Conservation (phyloP, 139 green algal genomes). For the Dunaliella primolecta region DNA sequence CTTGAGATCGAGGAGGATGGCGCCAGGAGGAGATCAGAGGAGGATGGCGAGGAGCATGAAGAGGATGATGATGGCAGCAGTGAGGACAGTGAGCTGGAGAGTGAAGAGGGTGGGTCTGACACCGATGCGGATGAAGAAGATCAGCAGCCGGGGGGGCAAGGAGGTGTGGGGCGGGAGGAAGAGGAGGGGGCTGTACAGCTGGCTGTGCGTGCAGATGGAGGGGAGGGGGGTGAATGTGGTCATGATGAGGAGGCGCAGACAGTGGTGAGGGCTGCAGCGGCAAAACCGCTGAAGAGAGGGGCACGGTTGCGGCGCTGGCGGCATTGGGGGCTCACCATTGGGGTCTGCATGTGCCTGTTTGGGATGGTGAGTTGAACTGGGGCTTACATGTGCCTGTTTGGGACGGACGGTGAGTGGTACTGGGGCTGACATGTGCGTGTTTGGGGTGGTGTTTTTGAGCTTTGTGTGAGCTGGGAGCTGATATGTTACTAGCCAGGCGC, state of each 20-base stretch:
- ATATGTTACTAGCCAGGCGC: too few relatives aligned
- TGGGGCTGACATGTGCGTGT: too few relatives aligned
- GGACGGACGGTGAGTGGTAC: too few relatives aligned
- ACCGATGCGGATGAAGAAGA: neutral
- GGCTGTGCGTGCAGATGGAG: too few relatives aligned
- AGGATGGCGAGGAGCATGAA: neutral
- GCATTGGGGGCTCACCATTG: neutral
- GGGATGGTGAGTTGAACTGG: slow-evolving; percentile 21
- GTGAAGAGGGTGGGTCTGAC: neutral
- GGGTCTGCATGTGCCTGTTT: neutral
- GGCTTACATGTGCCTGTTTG: too few relatives aligned
- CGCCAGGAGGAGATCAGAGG: too few relatives aligned
- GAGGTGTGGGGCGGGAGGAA: neutral
- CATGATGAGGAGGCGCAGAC: too few relatives aligned
- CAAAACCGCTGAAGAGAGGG: too few relatives aligned
- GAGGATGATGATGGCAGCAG: neutral
- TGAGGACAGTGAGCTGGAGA: neutral
- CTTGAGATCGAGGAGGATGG: neutral
- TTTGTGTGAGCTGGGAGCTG: too few relatives aligned
- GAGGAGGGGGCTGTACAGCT: neutral
- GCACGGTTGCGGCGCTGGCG: neutral
- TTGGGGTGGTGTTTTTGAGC: too few relatives aligned
- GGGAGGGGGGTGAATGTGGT: too few relatives aligned
- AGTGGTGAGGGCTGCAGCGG: too few relatives aligned
- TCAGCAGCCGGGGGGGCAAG: neutral